These are phyloP conservation scores for Gymnopus androsaceus DNA, from an alignment of 1,284 basidiomycete species.

Conservation along the genomic window DNA sequence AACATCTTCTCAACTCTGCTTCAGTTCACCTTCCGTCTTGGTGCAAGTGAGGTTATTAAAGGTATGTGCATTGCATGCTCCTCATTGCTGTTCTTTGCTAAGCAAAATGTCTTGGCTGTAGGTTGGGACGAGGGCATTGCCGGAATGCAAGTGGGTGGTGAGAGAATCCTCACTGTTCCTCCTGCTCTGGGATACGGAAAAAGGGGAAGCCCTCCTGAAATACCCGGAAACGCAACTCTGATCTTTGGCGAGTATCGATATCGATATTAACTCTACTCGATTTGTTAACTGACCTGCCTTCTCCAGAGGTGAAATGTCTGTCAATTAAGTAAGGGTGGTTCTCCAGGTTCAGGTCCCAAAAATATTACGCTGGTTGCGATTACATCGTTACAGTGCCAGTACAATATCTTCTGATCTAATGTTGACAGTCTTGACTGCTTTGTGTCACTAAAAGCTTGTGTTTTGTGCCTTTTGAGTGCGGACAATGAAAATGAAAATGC, in stretches of 20 bases:
- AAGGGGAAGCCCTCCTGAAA: constrained; percentile 42
- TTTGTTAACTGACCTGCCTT: constrained; percentile 19
- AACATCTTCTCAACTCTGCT: constrained; percentile 8
- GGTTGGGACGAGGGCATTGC: constrained; percentile 91
- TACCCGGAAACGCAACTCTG: constrained; percentile 72
- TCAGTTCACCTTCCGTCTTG: constrained; percentile 85
- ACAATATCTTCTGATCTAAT: not conserved
- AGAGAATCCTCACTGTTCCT: constrained; percentile 82
- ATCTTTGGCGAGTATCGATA: constrained; percentile 60
- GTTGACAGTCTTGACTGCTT: too few relatives aligned
- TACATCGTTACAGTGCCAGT: not conserved
- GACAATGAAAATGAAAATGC: not conserved
- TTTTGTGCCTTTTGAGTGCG: not conserved
- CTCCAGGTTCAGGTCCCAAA: constrained; percentile 2
- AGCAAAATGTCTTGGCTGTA: constrained; percentile 30
- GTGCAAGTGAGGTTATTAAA: constrained; percentile 90
- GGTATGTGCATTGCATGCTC: constrained; percentile 41
- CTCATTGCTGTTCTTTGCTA: constrained; percentile 2
- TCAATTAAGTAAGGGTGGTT: constrained; percentile 54
- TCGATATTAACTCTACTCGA: not conserved
- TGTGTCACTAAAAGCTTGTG: not conserved
- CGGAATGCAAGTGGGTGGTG: constrained; percentile 92
- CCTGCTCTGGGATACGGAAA: constrained; percentile 72
- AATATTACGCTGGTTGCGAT: not conserved
- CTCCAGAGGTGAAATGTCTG: constrained; percentile 72